Percentiles rank a stretch among this genome's conserved stretches.
These are phyloP conservation scores for slime mould (Dictyostelium discoideum) DNA, from an alignment of 78 protist species.

Conservation along the genomic window DNA sequence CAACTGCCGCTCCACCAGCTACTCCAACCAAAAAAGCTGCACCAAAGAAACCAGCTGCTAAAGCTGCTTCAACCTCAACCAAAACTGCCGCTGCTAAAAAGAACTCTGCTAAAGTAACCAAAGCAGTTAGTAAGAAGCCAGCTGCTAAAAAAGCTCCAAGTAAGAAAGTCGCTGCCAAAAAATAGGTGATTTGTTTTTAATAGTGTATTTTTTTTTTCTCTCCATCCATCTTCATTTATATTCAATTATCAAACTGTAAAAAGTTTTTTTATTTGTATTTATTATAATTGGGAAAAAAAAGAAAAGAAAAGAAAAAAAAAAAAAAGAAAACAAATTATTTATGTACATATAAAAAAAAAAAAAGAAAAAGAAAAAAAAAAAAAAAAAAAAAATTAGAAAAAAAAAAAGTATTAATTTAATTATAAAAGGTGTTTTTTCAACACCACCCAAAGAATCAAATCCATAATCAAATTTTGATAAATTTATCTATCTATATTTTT, in stretches of 20 bases:
- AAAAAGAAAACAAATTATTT: not conserved
- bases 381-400: not conserved
- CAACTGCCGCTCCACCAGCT: not conserved
- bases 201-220: no score
- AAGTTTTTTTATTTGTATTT: not conserved
- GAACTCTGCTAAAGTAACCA: not conserved
- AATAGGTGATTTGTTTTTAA: not conserved
- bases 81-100: not conserved
- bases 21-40: conserved; percentile 30
- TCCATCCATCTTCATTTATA: not conserved
- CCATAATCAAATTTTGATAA: not conserved
- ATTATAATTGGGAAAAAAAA: not conserved
- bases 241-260: not conserved
- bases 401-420: conserved; percentile 8
- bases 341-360: no score
- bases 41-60: conserved; percentile 10
- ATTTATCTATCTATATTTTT: not conserved
- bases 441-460: conserved; percentile 32
- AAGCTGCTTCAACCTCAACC: not conserved
- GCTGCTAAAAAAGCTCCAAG: conserved; percentile 1
- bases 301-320: not conserved
- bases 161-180: not conserved
- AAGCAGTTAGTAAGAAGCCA: conserved; percentile 13
- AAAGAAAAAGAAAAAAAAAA: not conserved
- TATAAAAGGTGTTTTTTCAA: conserved; percentile 35